Conservation (phyloP, 1,284 basidiomycete genomes). For the Moesziomyces parantarcticus region DNA sequence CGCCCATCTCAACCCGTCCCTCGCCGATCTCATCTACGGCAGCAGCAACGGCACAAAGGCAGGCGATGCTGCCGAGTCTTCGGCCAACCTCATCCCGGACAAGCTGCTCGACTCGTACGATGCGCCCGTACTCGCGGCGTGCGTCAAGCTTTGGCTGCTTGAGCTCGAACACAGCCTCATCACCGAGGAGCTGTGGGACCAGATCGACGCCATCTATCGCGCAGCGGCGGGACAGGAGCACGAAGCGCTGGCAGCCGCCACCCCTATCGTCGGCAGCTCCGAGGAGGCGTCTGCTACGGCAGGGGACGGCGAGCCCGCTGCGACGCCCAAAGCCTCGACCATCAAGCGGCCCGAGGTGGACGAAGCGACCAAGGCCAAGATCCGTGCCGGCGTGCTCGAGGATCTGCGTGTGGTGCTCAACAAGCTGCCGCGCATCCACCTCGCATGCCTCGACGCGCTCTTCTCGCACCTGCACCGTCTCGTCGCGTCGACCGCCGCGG, state of each 20-base stretch:
- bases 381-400: slow-evolving; percentile 73
- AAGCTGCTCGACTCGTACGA: slow-evolving; percentile 82
- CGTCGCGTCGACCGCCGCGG: slow-evolving; percentile 74
- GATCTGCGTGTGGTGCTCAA: slow-evolving; percentile 78
- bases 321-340: not conserved
- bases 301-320: slow-evolving; percentile 1
- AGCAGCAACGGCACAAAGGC: slow-evolving; percentile 4
- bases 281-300: slow-evolving; percentile 5
- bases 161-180: slow-evolving; percentile 60
- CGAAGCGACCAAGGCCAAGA: slow-evolving; percentile 77
- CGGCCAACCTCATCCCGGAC: slow-evolving; percentile 40
- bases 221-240: slow-evolving; percentile 58
- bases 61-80: slow-evolving; percentile 6
- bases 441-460: slow-evolving; percentile 83
- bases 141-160: slow-evolving; percentile 80
- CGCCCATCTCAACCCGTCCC: slow-evolving; percentile 41
- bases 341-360: slow-evolving; percentile 79
- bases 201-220: slow-evolving; percentile 58
- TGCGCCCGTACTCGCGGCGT: slow-evolving; percentile 83
- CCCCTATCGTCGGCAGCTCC: slow-evolving; percentile 6
- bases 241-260: slow-evolving; percentile 38
- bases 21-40: slow-evolving; percentile 40
- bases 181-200: slow-evolving; percentile 58
- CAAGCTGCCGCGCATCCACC: slow-evolving; percentile 81
- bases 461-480: slow-evolving; percentile 80